These are phyloP conservation scores for Solanum chacoense DNA, from an alignment of 305 asterid species.

Conservation along the genomic window DNA sequence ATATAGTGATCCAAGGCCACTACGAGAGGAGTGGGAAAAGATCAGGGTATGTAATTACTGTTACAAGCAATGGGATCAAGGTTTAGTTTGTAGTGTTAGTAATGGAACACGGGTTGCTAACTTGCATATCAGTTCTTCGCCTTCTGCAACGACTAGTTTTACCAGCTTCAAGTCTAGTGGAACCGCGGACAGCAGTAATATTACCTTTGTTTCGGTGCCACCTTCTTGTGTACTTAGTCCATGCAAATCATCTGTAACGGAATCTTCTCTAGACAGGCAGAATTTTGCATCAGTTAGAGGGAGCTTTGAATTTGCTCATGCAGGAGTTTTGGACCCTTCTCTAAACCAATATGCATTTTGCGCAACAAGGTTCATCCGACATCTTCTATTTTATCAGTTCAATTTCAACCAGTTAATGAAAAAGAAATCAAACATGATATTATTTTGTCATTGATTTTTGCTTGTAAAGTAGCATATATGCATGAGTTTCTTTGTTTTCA, in stretches of 20 bases:
- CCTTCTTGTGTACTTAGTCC: constrained; percentile 55
- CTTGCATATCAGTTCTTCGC: constrained; percentile 41
- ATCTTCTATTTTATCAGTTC: constrained; percentile 1
- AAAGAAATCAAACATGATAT: background rate
- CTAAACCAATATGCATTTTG: constrained; percentile 29
- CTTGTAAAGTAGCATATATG: background rate
- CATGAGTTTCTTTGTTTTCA: background rate
- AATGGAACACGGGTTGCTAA: constrained; percentile 36
- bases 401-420: background rate
- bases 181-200: constrained; percentile 60
- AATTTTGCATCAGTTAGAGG: constrained; percentile 22
- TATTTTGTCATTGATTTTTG: constrained; percentile 4
- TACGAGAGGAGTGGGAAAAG: constrained; percentile 56
- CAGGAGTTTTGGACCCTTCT: constrained; percentile 26
- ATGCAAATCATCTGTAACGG: constrained; percentile 42
- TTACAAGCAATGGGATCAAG: constrained; percentile 61
- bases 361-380: constrained; percentile 44
- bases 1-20: constrained; percentile 11
- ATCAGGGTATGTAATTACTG: constrained; percentile 83
- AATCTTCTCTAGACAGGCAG: constrained; percentile 39
- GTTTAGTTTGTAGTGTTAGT: constrained; percentile 19
- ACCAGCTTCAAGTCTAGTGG: constrained; percentile 74
- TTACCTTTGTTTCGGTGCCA: constrained; percentile 46
- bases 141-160: constrained; percentile 56
- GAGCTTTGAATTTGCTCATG: constrained; percentile 22